Evolutionary conservation across 345 rosid genomes (phyloP).

Genomic region (Cardiospermum halicacabum): DNA sequence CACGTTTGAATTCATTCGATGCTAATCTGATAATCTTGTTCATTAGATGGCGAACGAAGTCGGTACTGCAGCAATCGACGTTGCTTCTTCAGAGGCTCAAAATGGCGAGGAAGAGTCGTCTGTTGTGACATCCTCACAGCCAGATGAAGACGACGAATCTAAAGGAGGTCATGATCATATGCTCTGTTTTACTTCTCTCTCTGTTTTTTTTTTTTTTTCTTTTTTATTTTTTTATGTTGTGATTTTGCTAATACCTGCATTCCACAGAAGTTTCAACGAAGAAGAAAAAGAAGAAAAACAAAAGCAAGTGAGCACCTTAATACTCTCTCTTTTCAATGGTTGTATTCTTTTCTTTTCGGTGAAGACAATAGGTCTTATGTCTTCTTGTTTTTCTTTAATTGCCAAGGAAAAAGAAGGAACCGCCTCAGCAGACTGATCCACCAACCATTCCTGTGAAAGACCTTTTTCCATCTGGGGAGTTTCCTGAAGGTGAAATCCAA

Average conservation of each 20-base stretch:
- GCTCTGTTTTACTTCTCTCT: not conserved
- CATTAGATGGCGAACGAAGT: constrained; percentile 36
- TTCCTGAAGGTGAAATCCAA: constrained; percentile 98
- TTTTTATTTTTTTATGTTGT: not conserved
- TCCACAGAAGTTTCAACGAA: constrained; percentile 32
- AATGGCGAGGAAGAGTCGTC: constrained; percentile 30
- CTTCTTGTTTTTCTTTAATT: constrained; percentile 16
- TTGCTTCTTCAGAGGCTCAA: constrained; percentile 29
- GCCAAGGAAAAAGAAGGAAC: constrained; percentile 87
- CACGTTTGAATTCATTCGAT: not conserved
- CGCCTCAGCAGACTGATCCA: constrained; percentile 72
- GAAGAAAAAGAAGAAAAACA: constrained; percentile 95
- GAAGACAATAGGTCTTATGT: not conserved
- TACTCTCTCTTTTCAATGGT: constrained; percentile 1
- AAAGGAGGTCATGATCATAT: constrained; percentile 37
- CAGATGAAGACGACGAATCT: constrained; percentile 46
- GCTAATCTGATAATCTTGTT: constrained; percentile 11
- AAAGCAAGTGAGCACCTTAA: constrained; percentile 72
- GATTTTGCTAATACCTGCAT: constrained; percentile 8
- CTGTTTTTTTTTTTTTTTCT: not conserved
- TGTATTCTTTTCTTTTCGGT: not conserved
- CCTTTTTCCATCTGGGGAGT: constrained; percentile 90
- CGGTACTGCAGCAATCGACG: constrained; percentile 26
- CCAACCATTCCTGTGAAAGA: constrained; percentile 70
- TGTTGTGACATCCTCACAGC: constrained; percentile 21